Evolutionary conservation across 495 filamentous ascomycete genomes (phyloP), one percentile per base, ranked within the genome.

Genomic region (Astrocystis sublimbata): DNA sequence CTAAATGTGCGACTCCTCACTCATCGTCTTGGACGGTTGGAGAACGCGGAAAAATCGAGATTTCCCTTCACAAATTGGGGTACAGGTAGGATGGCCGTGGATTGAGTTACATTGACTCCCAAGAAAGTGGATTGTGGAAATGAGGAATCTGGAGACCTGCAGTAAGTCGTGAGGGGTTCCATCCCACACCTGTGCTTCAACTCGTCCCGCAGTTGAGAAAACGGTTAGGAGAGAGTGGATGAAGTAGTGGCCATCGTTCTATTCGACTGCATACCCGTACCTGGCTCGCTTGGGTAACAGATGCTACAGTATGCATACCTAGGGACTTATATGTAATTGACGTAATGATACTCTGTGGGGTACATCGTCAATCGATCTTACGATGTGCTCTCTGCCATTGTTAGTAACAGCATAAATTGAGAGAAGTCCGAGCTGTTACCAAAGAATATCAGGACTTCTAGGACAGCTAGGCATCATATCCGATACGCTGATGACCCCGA

Each of bases 281-380:
- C n/a, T n/a, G n/a, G n/a, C n/a, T n/a, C n/a, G n/a, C n/a, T n/a
- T n/a, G n/a, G n/a, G n/a, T n/a, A n/a, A n/a, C n/a, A n/a, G 23
- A 56, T 31, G 36, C 33, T 42, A 31, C 52, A 19, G 42, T 41
- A 56, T 31, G 24, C 23, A 45, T 45, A 17, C 4, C 23, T 8
- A 31, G n/a, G n/a, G n/a, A n/a, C n/a, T n/a, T n/a, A n/a, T n/a
- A 35, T 43, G n/a, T 57, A 45, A 30, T 13, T 57, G 54, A 57
- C 54, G 54, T 57, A 57, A 57, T 45, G 52, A 26, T 24, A 54
- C 21, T 15, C 17, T 9, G 26, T 7, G 51, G 13, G 17, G 19
- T 40, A 12, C 33, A 31, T 40, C 7, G 1, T n/a, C 10, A 8
- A 5, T 23, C 24, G n/a, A 15, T 40, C 51, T 40, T 38, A 15